Evolutionary conservation across 148 eudicot species (phyloP), one percentile per base, ranked within the genome.

Genomic region (Spergularia marina): DNA sequence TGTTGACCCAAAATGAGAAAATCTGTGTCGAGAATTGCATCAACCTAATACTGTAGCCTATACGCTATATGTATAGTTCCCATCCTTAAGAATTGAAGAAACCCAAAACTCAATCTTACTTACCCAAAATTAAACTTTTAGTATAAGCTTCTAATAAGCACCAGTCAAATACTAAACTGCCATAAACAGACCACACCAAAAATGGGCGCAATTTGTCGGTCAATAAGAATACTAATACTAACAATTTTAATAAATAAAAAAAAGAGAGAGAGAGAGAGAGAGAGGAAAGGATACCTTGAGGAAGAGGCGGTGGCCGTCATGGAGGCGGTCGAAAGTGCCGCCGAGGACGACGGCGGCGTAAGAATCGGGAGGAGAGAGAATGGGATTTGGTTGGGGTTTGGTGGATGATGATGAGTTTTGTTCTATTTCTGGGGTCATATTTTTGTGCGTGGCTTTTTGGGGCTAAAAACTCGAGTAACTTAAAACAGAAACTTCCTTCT

Each of bases 291-390:
- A 10, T 9, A 92, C 97, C 96, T 86, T 87, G 79, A 94, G 97
- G 76, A 94, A 94, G 56, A 82, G 97, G 79, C 86, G 97, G 79
- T 94, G 98, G 63, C 98, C 98, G 39, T 87, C 87, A 65, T 95
- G 99, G 53, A 95, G 89, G 16, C 97, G 97, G 74, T 92, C 99
- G 67, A 95, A 95, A 77, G 99, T 95, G 79, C 97, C 99, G 6
- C 97, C 97, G 15, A 92, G 81, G 71, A 95, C 96, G 44, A 95
- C 92, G 44, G 87, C 79, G 49, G 75, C 79, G 73, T 83, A 92
- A 6, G 96, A 86, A 80, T 89, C 77, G 10, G 91, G 88, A 5
- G 90, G 75, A 12, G 94, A 85, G 14, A 84, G 40, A 65, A 15
- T 18, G 54, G 5, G 6, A 10, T 17, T 12, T 7, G 69, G 23